Evolutionary conservation across 2,329 filamentous ascomycete species (phyloP), one percentile per base, ranked within the genome.

Genomic region (Cytospora leucostoma): DNA sequence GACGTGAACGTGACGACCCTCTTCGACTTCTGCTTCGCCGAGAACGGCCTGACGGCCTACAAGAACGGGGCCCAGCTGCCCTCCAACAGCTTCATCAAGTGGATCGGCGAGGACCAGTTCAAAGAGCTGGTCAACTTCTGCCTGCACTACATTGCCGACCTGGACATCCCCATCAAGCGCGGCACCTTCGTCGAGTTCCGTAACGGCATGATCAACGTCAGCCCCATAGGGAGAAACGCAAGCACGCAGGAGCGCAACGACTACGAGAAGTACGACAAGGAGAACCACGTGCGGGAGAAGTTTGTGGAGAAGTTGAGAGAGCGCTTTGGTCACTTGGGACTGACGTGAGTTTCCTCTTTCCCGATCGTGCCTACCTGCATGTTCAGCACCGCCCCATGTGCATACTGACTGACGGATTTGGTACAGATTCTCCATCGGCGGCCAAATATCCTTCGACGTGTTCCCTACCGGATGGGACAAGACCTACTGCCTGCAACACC

Each of bases 391-490:
- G 27, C 27, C 27, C 27, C 27, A 2, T 27, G 27, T n/a, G 1
- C 21, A 5, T 19, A 49, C 15, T 59, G 54, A 35, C 49, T 64
- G 65, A 57, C 2, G 38, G 51, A 38, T 37, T 19, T 8, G 44
- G 50, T 40, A 67, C 66, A 93, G 91, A 50, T 97, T 90, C 82
- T 94, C 92, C 67, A 96, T 99, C 71, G 95, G 95, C 70, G 95
- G 95, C 59, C 92, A 97, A 75, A 97, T 99, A 78, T 97, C 93
- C 65, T 99, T 99, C 77, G 95, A 99, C 74, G 91, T 98, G 72
- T 99, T 99, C 84, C 95, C 95, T 68, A 86, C 82, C 2, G 95
- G 95, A 73, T 99, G 95, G 95, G 95, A 99, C 81, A 99, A 98
- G 88, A 97, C 92, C 11, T 99, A 97, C 84, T 97, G 93, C 80